phyloP scores from a whole-genome alignment of 2,329 filamentous ascomycete genomes.

The Microthyrium microscopicum region DNA sequence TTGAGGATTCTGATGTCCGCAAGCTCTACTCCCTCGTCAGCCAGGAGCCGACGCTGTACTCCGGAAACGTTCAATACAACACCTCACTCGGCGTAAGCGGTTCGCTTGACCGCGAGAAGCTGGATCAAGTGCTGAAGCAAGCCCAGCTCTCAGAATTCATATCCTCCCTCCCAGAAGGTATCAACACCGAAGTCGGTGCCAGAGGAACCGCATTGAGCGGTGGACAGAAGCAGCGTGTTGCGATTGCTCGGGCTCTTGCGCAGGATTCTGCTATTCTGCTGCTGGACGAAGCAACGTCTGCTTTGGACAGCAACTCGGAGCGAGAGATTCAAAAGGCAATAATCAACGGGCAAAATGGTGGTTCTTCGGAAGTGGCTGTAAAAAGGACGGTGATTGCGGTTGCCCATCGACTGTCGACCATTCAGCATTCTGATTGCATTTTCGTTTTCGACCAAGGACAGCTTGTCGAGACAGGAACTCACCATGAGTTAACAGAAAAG shows the following conservation, averaged over 20 bases:
- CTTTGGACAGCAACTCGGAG: slow-evolving; percentile 49
- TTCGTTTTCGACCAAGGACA: slow-evolving; percentile 17
- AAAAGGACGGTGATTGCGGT: slow-evolving; percentile 17
- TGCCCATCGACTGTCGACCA: slow-evolving; percentile 20
- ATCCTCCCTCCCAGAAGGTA: slow-evolving; percentile 33
- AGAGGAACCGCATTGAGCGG: slow-evolving; percentile 35
- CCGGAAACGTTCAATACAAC: slow-evolving; percentile 74
- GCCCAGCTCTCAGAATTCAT: slow-evolving; percentile 39
- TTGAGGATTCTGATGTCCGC: slow-evolving; percentile 82
- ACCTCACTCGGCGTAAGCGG: slow-evolving; percentile 84
- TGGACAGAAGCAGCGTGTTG: slow-evolving; percentile 39
- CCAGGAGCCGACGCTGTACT: slow-evolving; percentile 84
- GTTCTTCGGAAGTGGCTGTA: background rate
- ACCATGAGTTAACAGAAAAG: slow-evolving; percentile 15
- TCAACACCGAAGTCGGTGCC: slow-evolving; percentile 30
- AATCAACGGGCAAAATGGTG: slow-evolving; percentile 29
- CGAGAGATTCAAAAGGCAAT: slow-evolving; percentile 47
- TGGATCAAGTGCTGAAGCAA: too few species aligned
- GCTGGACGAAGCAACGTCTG: slow-evolving; percentile 42
- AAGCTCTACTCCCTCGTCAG: slow-evolving; percentile 85
- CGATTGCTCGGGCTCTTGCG: slow-evolving; percentile 38
- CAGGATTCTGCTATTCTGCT: slow-evolving; percentile 35
- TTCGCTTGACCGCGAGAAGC: too few species aligned
- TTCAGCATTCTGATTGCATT: slow-evolving; percentile 21
- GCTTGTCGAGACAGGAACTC: slow-evolving; percentile 18